Evolutionary conservation across 2,329 filamentous ascomycete genomes (phyloP).

Genomic region (Neonectria ditissima): DNA sequence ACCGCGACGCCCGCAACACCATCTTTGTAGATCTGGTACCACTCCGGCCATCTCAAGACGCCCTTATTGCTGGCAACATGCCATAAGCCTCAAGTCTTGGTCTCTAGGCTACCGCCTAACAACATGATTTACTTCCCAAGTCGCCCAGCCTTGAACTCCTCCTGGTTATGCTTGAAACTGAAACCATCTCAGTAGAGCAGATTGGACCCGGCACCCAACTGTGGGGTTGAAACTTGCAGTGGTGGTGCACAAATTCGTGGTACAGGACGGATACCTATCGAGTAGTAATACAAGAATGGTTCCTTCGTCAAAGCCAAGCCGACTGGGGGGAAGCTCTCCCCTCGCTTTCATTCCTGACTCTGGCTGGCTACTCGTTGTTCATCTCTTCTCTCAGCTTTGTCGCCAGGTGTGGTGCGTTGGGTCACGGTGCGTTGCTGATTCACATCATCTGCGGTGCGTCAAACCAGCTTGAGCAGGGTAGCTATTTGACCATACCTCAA

Average conservation of each 20-base stretch:
- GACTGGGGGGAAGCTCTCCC: not conserved
- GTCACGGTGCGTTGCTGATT: conserved; percentile 4
- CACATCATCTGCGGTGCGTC: conserved; percentile 2
- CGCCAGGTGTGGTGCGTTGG: not conserved
- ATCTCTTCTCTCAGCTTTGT: not conserved
- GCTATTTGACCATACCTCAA: not conserved
- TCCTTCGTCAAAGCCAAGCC: not conserved
- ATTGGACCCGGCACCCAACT: not conserved
- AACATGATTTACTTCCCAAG: not conserved
- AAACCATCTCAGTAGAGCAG: not conserved
- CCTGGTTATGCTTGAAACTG: conserved; percentile 1
- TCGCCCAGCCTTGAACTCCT: not conserved
- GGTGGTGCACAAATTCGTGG: not conserved
- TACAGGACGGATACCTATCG: not conserved
- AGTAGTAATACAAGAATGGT: not conserved
- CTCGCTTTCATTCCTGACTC: not conserved
- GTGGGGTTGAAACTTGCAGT: not conserved
- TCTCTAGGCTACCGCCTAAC: conserved; percentile 2
- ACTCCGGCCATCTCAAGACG: not conserved
- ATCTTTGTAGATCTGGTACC: too few relatives aligned
- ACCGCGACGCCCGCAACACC: not conserved
- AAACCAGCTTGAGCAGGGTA: not conserved
- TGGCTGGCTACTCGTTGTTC: not conserved
- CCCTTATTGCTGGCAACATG: not conserved
- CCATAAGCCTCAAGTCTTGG: not conserved